These are phyloP conservation scores for Podospora anserina DNA, from an alignment of 495 filamentous ascomycete species.

Conservation along the genomic window DNA sequence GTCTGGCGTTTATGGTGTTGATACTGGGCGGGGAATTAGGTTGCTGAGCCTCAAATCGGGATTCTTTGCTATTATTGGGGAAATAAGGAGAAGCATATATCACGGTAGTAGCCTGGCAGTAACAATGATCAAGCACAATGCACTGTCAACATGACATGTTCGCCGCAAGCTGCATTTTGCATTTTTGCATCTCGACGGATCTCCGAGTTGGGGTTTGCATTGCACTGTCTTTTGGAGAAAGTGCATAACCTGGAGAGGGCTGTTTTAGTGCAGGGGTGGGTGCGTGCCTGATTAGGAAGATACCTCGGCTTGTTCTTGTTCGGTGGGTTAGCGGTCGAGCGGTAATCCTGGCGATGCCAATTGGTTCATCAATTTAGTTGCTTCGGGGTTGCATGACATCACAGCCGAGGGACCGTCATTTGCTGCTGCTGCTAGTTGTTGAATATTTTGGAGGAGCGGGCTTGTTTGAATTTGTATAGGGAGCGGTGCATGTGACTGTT, in stretches of 20 bases:
- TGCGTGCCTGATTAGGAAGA: not conserved
- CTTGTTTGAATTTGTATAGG: too few relatives aligned
- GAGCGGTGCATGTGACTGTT: too few relatives aligned
- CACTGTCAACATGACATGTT: not conserved
- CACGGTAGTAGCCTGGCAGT: not conserved
- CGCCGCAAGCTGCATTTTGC: not conserved
- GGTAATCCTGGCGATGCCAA: too few relatives aligned
- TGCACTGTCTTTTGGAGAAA: too few relatives aligned
- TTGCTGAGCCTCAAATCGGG: not conserved
- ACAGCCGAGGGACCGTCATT: constrained; percentile 20
- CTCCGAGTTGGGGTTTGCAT: not conserved
- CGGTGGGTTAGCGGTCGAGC: too few relatives aligned
- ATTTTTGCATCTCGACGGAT: not conserved
- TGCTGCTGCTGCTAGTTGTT: not conserved
- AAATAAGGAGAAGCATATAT: not conserved
- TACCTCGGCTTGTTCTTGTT: constrained; percentile 2
- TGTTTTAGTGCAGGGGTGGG: not conserved
- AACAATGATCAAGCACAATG: not conserved
- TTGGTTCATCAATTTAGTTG: constrained; percentile 2
- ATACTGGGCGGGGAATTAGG: not conserved
- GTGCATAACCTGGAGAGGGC: not conserved
- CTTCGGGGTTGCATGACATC: constrained; percentile 22
- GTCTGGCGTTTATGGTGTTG: constrained; percentile 16
- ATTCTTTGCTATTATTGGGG: not conserved
- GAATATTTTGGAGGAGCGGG: too few relatives aligned